These are phyloP conservation scores for Onygenales sp. DNA, from an alignment of 2,329 filamentous ascomycete genomes.

Conservation along the genomic window DNA sequence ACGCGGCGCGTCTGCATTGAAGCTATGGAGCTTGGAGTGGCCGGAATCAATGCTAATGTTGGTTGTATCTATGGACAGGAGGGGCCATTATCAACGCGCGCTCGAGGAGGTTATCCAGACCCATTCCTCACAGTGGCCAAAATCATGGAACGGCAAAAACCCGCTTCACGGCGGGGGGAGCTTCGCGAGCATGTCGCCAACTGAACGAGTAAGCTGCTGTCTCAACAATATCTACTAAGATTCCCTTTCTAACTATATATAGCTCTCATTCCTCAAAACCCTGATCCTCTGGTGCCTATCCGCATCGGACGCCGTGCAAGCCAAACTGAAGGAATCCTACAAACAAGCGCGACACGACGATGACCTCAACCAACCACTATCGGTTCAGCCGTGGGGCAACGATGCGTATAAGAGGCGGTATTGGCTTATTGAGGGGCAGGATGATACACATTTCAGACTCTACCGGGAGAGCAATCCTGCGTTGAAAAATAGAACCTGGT, in stretches of 20 bases:
- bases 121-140: constrained; percentile 82
- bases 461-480: constrained; percentile 84
- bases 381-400: constrained; percentile 81
- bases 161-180: constrained; percentile 70
- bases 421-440: constrained; percentile 84
- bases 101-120: constrained; percentile 84
- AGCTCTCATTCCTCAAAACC: constrained; percentile 76
- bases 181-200: constrained; percentile 73
- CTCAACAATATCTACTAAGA: neutral
- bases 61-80: constrained; percentile 42
- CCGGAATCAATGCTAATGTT: constrained; percentile 19
- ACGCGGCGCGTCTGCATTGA: neutral
- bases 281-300: constrained; percentile 82
- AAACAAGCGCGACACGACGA: constrained; percentile 74
- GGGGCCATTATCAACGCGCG: constrained; percentile 84
- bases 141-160: constrained; percentile 71
- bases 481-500: constrained; percentile 71
- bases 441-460: constrained; percentile 87
- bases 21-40: constrained; percentile 5
- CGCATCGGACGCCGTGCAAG: constrained; percentile 73
- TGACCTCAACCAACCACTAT: constrained; percentile 73
- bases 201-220: constrained; percentile 59
- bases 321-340: constrained; percentile 77
- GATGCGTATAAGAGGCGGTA: constrained; percentile 89
- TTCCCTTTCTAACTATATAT: constrained; percentile 8